Evolutionary conservation across 139 green algal genomes (phyloP).

Genomic region (Mychonastes homosphaera): DNA sequence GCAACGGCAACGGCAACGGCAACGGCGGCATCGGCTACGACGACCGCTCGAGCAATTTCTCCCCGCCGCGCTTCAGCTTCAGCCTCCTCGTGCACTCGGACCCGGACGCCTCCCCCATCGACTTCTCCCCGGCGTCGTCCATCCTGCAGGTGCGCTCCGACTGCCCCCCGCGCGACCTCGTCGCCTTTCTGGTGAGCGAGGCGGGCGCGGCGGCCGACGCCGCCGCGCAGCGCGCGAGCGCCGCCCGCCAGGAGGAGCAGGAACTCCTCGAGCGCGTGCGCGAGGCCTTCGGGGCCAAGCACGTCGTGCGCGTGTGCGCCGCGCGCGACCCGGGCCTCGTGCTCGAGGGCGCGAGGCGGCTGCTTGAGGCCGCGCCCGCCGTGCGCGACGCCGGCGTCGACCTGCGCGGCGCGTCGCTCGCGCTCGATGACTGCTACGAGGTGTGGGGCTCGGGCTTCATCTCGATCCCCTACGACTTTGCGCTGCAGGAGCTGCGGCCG

Average conservation of each 20-base stretch:
- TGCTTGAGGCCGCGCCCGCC: constrained; percentile 58
- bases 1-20: background rate
- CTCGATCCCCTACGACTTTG: constrained; percentile 83
- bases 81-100: constrained; percentile 72
- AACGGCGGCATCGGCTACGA: background rate
- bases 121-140: constrained; percentile 54
- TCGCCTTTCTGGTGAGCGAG: constrained; percentile 61
- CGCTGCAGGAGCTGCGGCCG: constrained; percentile 24
- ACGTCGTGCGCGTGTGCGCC: constrained; percentile 23
- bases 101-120: constrained; percentile 49
- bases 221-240: background rate
- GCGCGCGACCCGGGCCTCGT: constrained; percentile 29
- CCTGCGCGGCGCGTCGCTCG: constrained; percentile 58
- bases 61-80: constrained; percentile 55
- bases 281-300: constrained; percentile 28
- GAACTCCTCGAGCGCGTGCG: constrained; percentile 43
- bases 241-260: constrained; percentile 35
- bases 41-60: no score
- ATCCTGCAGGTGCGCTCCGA: constrained; percentile 77
- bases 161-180: constrained; percentile 56
- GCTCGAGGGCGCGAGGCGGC: constrained; percentile 44
- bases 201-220: constrained; percentile 28
- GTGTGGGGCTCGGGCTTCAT: constrained; percentile 86
- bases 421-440: constrained; percentile 88
- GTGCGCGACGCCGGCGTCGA: constrained; percentile 58